Base-by-base conservation (phyloP, 345 rosid genomes). In the Gossypium stocksii region DNA sequence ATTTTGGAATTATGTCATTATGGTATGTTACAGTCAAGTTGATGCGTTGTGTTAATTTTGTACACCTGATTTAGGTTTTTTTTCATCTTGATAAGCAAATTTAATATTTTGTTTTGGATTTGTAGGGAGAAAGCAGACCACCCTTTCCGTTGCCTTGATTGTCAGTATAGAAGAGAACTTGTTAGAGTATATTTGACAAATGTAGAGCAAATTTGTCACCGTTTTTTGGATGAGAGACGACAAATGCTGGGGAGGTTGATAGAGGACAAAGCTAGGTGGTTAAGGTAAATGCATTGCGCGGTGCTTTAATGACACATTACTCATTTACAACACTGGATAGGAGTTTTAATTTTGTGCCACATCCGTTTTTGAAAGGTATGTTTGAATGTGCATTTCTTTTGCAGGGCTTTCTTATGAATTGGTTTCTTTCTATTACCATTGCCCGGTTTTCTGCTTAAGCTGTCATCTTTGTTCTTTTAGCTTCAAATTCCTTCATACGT, bases 71-170 rank as follows among this genome's bases (percentile, higher is more conserved):
- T 57, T 44, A 16, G 17, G 17, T 13, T 27, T 11, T 34, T 16
- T 9, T 14, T 19, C 61, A 22, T 66, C 41, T 29, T 69, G 16
- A 41, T 68, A 22, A 44, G n/a, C 6, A 41, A 25, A 11, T 71
- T 13, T 49, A 67, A 49, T 59, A 65, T 71, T 68, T 58, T 78
- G 61, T 15, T 63, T 78, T 71, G 73, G 29, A 71, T 66, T 82
- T 82, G 74, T 73, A 94, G 98, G 87, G 98, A 91, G 85, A 93
- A 84, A 82, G 86, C 90, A 74, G 99, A 94, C 64, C 86, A 89
- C 22, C 99, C 97, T 72, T 90, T 95, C 63, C 96, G 97, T 75
- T 95, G 99, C 87, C 99, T 95, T 77, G 88, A 84, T 80, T 81
- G 87, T 82, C 85, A 77, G 67, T 95, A 93, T 80, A 87, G 98